phyloP scores from a whole-genome alignment of 495 filamentous ascomycete genomes.

The Mytilinidion resinicola region DNA sequence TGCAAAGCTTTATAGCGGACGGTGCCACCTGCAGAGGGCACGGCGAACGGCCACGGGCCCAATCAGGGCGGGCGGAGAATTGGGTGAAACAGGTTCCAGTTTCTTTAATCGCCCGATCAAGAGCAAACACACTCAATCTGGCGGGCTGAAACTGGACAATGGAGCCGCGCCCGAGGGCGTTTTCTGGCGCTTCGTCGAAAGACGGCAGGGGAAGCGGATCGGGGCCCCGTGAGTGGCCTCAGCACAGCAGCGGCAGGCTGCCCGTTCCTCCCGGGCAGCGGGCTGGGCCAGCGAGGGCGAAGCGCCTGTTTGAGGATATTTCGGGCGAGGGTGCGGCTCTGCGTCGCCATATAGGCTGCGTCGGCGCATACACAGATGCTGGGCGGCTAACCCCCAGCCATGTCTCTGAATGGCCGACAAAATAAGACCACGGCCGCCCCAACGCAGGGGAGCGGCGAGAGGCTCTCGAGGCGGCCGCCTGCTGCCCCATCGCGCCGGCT shows the following conservation, averaged over 20 bases:
- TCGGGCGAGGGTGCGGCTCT: constrained; percentile 12
- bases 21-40: not conserved
- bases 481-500: not conserved
- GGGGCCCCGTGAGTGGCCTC: constrained; percentile 21
- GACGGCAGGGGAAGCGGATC: not conserved
- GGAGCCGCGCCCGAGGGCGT: constrained; percentile 23
- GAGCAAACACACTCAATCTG: constrained; percentile 2
- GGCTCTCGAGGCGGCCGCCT: not conserved
- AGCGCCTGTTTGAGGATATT: constrained; percentile 29
- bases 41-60: constrained; percentile 12
- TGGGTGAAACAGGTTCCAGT: constrained; percentile 22
- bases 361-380: constrained; percentile 7
- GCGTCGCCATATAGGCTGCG: constrained; percentile 15
- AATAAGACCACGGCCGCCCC: constrained; percentile 10
- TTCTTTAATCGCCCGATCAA: constrained; percentile 26
- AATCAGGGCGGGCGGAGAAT: constrained; percentile 23
- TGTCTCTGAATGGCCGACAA: constrained; percentile 16
- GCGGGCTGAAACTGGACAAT: constrained; percentile 9
- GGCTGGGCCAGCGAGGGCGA: constrained; percentile 7
- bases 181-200: constrained; percentile 26
- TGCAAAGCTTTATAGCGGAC: constrained; percentile 21
- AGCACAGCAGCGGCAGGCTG: not conserved
- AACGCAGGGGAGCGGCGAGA: constrained; percentile 6
- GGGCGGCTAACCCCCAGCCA: constrained; percentile 17
- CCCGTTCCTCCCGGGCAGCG: constrained; percentile 7